phyloP scores from a whole-genome alignment of 73 alveolate genomes.

The Stentor coeruleus region DNA sequence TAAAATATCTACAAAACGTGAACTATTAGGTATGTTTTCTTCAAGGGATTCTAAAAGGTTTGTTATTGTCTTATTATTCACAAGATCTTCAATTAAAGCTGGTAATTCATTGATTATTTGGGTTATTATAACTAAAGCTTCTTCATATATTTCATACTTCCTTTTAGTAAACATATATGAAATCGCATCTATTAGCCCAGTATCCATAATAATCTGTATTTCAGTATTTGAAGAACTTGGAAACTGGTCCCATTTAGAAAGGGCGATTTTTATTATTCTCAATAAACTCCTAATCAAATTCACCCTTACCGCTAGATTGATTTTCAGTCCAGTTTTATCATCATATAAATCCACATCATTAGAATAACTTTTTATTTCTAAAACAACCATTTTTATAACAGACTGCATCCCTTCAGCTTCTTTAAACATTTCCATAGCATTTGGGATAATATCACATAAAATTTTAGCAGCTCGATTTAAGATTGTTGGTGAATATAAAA shows the following conservation, averaged over 20 bases:
- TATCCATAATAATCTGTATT: background rate
- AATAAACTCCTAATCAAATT: slow-evolving; percentile 12
- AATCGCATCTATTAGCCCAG: background rate
- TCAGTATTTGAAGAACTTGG: background rate
- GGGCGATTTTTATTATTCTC: background rate
- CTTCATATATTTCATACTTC: background rate
- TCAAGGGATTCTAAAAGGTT: background rate
- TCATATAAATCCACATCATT: background rate
- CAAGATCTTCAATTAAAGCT: background rate
- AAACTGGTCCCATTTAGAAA: background rate
- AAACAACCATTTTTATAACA: background rate
- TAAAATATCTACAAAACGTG: background rate
- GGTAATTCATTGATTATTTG: background rate
- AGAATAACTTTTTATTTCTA: background rate
- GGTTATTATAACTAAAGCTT: background rate
- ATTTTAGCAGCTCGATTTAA: background rate
- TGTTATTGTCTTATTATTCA: background rate
- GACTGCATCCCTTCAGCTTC: slow-evolving; percentile 17
- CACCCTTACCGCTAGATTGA: background rate
- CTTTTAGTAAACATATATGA: background rate
- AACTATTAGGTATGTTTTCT: background rate
- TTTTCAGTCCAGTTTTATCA: too few relatives aligned
- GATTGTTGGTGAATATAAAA: too few relatives aligned
- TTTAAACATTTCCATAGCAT: slow-evolving; percentile 21
- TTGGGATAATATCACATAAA: background rate